A percentile compares a stretch with the other conserved stretches of the same genome.
These are phyloP conservation scores for Polyporus arcularius DNA, from an alignment of 768 basidiomycete genomes.

Conservation along the genomic window DNA sequence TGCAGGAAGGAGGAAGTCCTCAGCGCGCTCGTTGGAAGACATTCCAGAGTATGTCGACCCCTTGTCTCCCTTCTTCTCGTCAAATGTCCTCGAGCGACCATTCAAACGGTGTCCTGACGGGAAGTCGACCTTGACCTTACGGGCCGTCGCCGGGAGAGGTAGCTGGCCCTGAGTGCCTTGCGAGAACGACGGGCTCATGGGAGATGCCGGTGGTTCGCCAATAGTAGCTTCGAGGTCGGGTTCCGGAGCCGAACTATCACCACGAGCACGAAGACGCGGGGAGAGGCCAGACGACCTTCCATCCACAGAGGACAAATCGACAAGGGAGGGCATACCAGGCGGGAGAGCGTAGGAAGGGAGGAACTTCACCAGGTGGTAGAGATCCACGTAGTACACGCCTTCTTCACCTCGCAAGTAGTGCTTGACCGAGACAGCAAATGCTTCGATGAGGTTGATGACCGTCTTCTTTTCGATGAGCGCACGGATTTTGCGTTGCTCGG, in stretches of 20 bases:
- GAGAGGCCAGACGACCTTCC: conserved; percentile 4
- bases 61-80: conserved; percentile 10
- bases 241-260: conserved; percentile 10
- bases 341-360: conserved; percentile 67
- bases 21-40: conserved; percentile 34
- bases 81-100: conserved; percentile 6
- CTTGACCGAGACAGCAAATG: conserved; percentile 65
- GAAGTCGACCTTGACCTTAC: conserved; percentile 12
- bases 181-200: background rate
- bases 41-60: conserved; percentile 24
- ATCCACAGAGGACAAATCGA: conserved; percentile 29
- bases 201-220: conserved; percentile 1
- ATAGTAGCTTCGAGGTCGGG: conserved; percentile 2
- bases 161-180: background rate
- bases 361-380: conserved; percentile 72
- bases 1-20: conserved; percentile 52
- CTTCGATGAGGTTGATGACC: conserved; percentile 65
- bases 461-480: conserved; percentile 69
- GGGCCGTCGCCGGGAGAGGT: conserved; percentile 20
- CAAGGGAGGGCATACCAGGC: conserved; percentile 44
- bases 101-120: conserved; percentile 8
- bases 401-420: conserved; percentile 67
- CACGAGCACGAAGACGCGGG: conserved; percentile 7
- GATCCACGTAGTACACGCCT: conserved; percentile 43
- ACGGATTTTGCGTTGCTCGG: conserved; percentile 44